Evolutionary conservation across 2,329 filamentous ascomycete genomes (phyloP).

Genomic region (Pestalotiopsis sp.): DNA sequence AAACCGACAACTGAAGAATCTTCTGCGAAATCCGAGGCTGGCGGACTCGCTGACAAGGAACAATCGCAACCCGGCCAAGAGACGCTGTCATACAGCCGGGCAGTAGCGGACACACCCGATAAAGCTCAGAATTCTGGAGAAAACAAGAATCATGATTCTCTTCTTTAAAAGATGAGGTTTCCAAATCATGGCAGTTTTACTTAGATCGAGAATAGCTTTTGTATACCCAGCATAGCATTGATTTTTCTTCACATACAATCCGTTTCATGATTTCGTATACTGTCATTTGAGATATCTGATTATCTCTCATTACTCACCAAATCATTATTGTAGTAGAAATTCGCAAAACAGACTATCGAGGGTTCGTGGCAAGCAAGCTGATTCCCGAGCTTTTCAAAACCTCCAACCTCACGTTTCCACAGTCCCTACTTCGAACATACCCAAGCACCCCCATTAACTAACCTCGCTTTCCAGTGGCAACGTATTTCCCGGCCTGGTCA

Average conservation of each 20-base stretch:
- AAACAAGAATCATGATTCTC: neutral
- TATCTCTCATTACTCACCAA: neutral
- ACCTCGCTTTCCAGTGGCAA: neutral
- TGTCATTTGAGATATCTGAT: neutral
- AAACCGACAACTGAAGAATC: neutral
- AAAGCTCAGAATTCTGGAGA: neutral
- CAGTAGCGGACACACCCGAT: neutral
- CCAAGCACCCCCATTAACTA: neutral
- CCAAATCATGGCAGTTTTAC: neutral
- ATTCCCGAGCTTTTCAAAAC: neutral
- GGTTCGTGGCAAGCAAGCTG: neutral
- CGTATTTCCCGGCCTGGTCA: neutral
- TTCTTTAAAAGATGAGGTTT: neutral
- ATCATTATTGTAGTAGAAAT: too few relatives aligned
- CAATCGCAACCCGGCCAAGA: neutral
- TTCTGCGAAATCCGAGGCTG: neutral
- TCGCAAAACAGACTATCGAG: too few relatives aligned
- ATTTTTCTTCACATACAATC: neutral
- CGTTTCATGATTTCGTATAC: neutral
- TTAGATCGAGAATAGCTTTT: neutral
- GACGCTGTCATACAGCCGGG: neutral
- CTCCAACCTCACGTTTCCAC: neutral
- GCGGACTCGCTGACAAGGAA: neutral
- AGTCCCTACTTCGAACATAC: neutral
- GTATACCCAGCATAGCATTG: neutral